Conservation (phyloP, 148 eudicot genomes). For the Nepenthes gracilis region DNA sequence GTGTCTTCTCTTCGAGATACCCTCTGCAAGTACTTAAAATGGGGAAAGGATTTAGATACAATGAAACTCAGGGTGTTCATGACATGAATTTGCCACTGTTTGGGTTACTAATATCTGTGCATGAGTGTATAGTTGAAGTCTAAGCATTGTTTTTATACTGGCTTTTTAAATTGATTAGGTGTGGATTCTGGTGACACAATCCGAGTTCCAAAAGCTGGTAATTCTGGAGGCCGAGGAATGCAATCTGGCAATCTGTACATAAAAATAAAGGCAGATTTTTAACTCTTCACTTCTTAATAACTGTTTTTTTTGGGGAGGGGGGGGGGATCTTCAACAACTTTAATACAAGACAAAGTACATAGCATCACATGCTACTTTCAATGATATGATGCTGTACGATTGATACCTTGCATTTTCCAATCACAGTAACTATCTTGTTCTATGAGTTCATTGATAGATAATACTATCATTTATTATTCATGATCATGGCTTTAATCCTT, state of each 20-base stretch:
- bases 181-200: conserved; percentile 86
- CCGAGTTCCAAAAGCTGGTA: conserved; percentile 81
- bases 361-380: neutral
- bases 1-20: no score
- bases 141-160: conserved; percentile 1
- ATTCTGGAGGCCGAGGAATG: conserved; percentile 60
- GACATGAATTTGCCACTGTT: no score
- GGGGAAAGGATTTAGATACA: no score
- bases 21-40: no score
- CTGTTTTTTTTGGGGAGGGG: neutral
- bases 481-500: no score
- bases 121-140: neutral
- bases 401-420: neutral
- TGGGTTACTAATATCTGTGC: neutral
- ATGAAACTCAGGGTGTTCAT: no score
- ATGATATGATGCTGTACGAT: neutral
- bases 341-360: neutral
- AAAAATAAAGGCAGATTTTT: conserved; percentile 47
- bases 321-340: neutral
- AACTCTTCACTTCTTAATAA: neutral
- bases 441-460: no score
- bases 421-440: no score
- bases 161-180: conserved; percentile 29
- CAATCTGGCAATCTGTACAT: conserved; percentile 66
- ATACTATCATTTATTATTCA: no score